A percentile compares a stretch with the other conserved stretches of the same genome.
phyloP scores from a whole-genome alignment of 495 filamentous ascomycete genomes.

The Penicillium longicatenatum region DNA sequence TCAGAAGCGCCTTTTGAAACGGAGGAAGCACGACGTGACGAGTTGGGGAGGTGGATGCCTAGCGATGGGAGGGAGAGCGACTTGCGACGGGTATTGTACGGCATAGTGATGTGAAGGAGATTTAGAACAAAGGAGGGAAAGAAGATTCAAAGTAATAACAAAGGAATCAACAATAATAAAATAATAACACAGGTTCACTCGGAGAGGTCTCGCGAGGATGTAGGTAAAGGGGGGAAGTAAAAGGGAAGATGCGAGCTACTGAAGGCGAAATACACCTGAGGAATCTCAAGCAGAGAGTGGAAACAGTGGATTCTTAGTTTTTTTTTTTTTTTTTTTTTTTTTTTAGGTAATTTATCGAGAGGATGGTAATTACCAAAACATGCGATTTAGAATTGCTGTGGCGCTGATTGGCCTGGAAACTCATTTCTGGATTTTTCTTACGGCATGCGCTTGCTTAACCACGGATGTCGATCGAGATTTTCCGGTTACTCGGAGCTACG shows the following conservation, averaged over 20 bases:
- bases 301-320: conserved; percentile 19
- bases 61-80: conserved; percentile 91
- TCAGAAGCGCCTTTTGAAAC: conserved; percentile 51
- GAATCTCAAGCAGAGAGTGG: conserved; percentile 23
- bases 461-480: conserved; percentile 6
- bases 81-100: conserved; percentile 97
- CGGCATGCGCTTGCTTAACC: conserved; percentile 9
- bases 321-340: background rate
- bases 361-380: background rate
- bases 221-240: conserved; percentile 9
- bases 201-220: conserved; percentile 11
- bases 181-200: conserved; percentile 16
- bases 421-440: conserved; percentile 8
- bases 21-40: conserved; percentile 71
- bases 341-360: conserved; percentile 6
- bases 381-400: background rate
- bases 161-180: conserved; percentile 19
- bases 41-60: conserved; percentile 87
- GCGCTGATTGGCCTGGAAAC: conserved; percentile 13
- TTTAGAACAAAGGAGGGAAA: conserved; percentile 14
- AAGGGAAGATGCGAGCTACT: conserved; percentile 24
- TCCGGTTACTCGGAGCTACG: background rate
- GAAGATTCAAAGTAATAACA: conserved; percentile 9
- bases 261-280: conserved; percentile 28
- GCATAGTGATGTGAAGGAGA: conserved; percentile 59